Percentiles rank a stretch among this genome's conserved stretches.
Conservation (phyloP, 2,329 filamentous ascomycete species). For the Cercospora brassicicola region DNA sequence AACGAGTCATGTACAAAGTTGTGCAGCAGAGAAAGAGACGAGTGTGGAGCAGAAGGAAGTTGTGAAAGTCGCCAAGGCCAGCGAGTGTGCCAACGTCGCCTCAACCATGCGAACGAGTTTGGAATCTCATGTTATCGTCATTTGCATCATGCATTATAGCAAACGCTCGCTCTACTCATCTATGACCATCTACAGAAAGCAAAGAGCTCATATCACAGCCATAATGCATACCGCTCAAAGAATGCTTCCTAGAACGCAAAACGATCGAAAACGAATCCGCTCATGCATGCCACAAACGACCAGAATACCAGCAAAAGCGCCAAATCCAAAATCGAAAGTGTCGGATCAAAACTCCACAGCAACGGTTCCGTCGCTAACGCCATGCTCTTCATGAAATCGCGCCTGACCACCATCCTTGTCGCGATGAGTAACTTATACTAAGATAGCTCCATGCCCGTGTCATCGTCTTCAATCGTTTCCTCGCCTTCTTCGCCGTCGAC, state of each 20-base stretch:
- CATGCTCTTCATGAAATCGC: not conserved
- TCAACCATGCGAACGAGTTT: too few species aligned
- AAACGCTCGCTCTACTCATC: not conserved
- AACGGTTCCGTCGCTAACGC: not conserved
- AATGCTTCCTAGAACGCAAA: not conserved
- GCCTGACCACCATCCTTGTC: not conserved
- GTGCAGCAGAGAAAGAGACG: not conserved
- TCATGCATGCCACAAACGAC: not conserved
- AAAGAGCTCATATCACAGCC: not conserved
- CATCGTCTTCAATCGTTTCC: slow-evolving; percentile 32
- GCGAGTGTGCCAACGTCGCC: too few species aligned
- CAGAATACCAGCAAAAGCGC: not conserved
- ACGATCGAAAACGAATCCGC: not conserved
- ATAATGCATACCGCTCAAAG: not conserved
- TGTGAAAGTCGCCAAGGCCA: not conserved
- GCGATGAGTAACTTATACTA: slow-evolving; percentile 15
- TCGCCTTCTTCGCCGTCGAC: slow-evolving; percentile 44
- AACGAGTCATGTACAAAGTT: not conserved
- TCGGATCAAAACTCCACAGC: not conserved
- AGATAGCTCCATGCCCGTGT: slow-evolving; percentile 39
- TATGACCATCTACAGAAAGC: not conserved
- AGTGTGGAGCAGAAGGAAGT: too few species aligned
- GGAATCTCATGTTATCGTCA: not conserved
- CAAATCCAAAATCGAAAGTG: not conserved
- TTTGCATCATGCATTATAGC: not conserved